These are phyloP conservation scores for Hydnum rufescens DNA, from an alignment of 768 basidiomycete species.

Conservation along the genomic window DNA sequence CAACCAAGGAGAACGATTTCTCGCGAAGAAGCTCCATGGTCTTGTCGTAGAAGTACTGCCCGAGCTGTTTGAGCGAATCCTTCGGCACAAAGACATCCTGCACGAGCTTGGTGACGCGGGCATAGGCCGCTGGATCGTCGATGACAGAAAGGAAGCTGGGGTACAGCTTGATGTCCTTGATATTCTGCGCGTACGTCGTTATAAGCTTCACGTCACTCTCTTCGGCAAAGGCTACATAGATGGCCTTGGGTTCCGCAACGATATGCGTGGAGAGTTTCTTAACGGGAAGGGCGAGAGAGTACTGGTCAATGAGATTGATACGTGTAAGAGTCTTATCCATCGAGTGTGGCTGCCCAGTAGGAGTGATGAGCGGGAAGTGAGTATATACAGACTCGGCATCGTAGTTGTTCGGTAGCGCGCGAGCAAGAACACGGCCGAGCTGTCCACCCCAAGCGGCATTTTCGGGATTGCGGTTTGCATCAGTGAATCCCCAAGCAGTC, in stretches of 20 bases:
- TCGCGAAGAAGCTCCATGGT: slow-evolving; percentile 13
- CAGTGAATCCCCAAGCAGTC: slow-evolving; percentile 62
- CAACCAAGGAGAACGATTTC: slow-evolving; percentile 20
- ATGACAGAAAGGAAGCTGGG: background rate
- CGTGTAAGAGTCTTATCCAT: slow-evolving; percentile 43
- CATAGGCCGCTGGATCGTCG: background rate
- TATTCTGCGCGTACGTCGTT: background rate
- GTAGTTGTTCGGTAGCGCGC: background rate
- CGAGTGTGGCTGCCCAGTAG: slow-evolving; percentile 20
- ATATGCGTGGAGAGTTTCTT: slow-evolving; percentile 13
- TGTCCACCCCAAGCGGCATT: background rate
- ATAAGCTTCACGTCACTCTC: background rate
- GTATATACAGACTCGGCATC: slow-evolving; percentile 18
- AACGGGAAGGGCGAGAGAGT: slow-evolving; percentile 34
- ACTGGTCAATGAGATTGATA: slow-evolving; percentile 32
- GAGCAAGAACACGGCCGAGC: background rate
- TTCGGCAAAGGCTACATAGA: background rate
- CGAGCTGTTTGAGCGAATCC: slow-evolving; percentile 4
- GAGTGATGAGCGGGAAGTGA: slow-evolving; percentile 77
- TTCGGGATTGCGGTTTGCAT: background rate
- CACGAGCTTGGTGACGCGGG: slow-evolving; percentile 3
- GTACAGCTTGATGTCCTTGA: background rate
- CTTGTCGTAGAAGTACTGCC: slow-evolving; percentile 11
- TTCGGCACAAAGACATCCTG: slow-evolving; percentile 8
- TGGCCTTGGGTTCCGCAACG: slow-evolving; percentile 17